These are phyloP conservation scores for Vaccinium corymbosum DNA, from an alignment of 148 eudicot genomes.

Conservation along the genomic window DNA sequence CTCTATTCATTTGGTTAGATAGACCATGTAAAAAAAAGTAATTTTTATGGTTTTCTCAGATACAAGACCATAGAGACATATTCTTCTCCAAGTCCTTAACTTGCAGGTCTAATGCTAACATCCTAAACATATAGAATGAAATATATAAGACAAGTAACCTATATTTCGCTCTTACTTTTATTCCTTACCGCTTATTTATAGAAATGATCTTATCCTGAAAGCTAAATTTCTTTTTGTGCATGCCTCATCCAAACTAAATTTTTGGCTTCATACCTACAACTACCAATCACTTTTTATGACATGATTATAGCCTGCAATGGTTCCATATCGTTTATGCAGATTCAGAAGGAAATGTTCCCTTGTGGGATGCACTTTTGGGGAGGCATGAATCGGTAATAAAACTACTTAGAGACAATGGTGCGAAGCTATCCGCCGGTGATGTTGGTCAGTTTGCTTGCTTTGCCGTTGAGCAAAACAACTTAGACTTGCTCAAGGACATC, in stretches of 20 bases:
- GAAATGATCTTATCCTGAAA: neutral
- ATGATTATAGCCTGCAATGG: neutral
- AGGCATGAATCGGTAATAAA: slow-evolving; percentile 42
- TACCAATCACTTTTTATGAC: neutral
- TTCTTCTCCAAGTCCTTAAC: neutral
- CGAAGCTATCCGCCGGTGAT: slow-evolving; percentile 49
- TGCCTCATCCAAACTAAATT: neutral
- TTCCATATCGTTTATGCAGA: slow-evolving; percentile 35
- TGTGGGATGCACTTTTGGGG: slow-evolving; percentile 76
- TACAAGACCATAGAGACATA: neutral
- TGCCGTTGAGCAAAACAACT: slow-evolving; percentile 55
- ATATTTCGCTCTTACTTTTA: neutral
- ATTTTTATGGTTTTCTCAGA: neutral
- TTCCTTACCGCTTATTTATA: neutral
- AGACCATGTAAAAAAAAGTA: neutral
- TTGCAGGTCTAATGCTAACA: neutral
- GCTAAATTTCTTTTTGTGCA: neutral
- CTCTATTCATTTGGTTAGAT: neutral
- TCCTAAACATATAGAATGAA: neutral
- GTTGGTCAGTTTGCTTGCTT: slow-evolving; percentile 49
- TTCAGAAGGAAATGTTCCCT: slow-evolving; percentile 70
- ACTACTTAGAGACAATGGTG: slow-evolving; percentile 54
- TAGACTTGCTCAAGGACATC: slow-evolving; percentile 55
- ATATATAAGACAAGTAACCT: neutral
- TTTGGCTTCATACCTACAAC: neutral